Evolutionary conservation across 1,284 basidiomycete genomes (phyloP).

Genomic region (Bondarzewia mesenterica): DNA sequence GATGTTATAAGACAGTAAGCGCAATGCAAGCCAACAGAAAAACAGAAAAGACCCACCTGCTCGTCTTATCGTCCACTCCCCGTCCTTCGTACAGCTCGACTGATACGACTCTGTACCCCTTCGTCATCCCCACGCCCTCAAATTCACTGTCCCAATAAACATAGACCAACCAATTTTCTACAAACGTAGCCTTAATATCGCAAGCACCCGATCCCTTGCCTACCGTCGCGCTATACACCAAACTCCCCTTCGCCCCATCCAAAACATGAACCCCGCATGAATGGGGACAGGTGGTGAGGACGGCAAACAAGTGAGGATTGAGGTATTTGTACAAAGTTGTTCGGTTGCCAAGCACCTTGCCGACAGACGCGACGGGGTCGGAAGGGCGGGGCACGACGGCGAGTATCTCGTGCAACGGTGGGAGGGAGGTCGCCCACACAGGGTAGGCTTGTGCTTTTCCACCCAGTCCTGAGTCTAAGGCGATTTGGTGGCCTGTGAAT

Average conservation of each 20-base stretch:
- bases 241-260: constrained; percentile 71
- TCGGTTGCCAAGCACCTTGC: constrained; percentile 82
- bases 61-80: constrained; percentile 53
- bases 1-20: background rate
- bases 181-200: constrained; percentile 60
- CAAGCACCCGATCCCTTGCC: constrained; percentile 37
- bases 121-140: constrained; percentile 40
- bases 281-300: constrained; percentile 39
- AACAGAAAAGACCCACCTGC: constrained; percentile 43
- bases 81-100: constrained; percentile 84
- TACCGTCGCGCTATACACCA: constrained; percentile 59
- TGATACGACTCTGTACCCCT: constrained; percentile 66
- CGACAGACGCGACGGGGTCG: constrained; percentile 67
- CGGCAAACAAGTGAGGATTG: constrained; percentile 72
- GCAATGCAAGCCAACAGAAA: background rate
- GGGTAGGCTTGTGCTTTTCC: constrained; percentile 44
- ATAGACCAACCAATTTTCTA: constrained; percentile 94
- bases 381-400: constrained; percentile 37
- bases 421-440: constrained; percentile 60
- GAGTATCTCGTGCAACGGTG: constrained; percentile 43
- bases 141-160: constrained; percentile 64
- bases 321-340: constrained; percentile 93
- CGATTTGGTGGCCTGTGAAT: constrained; percentile 50
- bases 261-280: constrained; percentile 68
- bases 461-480: constrained; percentile 33